Evolutionary conservation across 179 eudicot genomes (phyloP).

Genomic region (Spinacia oleracea): DNA sequence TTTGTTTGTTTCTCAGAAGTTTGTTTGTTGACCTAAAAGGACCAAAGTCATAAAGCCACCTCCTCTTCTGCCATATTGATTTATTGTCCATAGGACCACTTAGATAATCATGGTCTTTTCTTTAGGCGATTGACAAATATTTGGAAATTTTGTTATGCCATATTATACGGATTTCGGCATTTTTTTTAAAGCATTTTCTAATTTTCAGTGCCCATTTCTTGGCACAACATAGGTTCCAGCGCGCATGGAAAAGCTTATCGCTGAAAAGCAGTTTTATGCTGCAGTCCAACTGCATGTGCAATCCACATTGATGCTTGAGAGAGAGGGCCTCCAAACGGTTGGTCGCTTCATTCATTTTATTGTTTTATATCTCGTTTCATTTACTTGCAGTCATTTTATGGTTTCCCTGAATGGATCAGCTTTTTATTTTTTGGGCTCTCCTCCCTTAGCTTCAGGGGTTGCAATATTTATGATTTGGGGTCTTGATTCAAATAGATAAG

Average conservation of each 20-base stretch:
- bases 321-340: conserved; percentile 99
- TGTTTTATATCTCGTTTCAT: conserved; percentile 4
- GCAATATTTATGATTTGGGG: neutral
- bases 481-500: neutral
- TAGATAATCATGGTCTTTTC: neutral
- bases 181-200: neutral
- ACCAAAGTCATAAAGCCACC: neutral
- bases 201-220: conserved; percentile 22
- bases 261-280: conserved; percentile 92
- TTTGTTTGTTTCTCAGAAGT: neutral
- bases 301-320: conserved; percentile 91
- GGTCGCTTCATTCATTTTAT: conserved; percentile 28
- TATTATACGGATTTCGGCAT: neutral
- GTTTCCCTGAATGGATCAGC: conserved; percentile 5
- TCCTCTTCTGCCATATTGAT: neutral
- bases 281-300: conserved; percentile 94
- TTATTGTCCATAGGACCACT: neutral
- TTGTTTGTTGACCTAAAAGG: neutral
- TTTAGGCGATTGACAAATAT: neutral
- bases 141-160: neutral
- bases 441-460: neutral
- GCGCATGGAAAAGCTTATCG: conserved; percentile 89
- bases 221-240: conserved; percentile 66
- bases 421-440: neutral
- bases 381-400: neutral